phyloP scores from a whole-genome alignment of 169 alveolate species.

The Cryptosporidium meleagridis region DNA sequence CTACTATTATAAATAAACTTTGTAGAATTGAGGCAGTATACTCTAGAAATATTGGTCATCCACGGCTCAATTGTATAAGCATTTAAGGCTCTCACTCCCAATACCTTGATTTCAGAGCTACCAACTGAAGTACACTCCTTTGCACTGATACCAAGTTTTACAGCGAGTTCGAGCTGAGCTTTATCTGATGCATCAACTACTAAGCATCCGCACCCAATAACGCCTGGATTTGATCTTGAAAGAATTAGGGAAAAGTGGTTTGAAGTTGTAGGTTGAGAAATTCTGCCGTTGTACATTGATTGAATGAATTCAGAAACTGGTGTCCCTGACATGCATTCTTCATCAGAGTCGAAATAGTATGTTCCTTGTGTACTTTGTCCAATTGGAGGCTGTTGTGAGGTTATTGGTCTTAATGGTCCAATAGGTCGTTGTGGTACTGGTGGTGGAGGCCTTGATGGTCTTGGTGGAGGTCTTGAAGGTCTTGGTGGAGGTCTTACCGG shows the following conservation, averaged over 20 bases:
- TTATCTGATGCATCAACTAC: slow-evolving; percentile 37
- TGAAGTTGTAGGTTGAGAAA: neutral
- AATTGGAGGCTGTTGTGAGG: neutral
- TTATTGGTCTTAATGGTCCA: neutral
- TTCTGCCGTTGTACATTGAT: slow-evolving; percentile 24
- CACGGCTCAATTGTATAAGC: neutral
- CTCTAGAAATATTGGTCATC: neutral
- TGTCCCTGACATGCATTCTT: slow-evolving; percentile 22
- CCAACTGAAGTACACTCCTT: slow-evolving; percentile 44
- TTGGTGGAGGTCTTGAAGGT: slow-evolving; percentile 1
- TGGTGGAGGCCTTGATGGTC: slow-evolving; percentile 9
- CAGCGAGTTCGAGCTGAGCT: neutral
- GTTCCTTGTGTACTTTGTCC: neutral
- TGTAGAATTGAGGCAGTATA: slow-evolving; percentile 26
- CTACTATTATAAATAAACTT: slow-evolving; percentile 33
- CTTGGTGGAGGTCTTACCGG: neutral
- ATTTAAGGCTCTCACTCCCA: neutral
- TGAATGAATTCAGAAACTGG: slow-evolving; percentile 54
- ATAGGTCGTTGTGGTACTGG: neutral
- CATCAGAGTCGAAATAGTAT: slow-evolving; percentile 25
- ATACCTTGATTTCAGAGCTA: slow-evolving; percentile 39
- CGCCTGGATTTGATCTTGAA: neutral
- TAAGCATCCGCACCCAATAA: slow-evolving; percentile 38
- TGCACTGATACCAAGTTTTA: neutral
- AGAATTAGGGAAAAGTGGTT: slow-evolving; percentile 5